A percentile compares a stretch with the other conserved stretches of the same genome.
Conservation (phyloP, 2,329 filamentous ascomycete genomes). For the Sordariomycetes sp. region DNA sequence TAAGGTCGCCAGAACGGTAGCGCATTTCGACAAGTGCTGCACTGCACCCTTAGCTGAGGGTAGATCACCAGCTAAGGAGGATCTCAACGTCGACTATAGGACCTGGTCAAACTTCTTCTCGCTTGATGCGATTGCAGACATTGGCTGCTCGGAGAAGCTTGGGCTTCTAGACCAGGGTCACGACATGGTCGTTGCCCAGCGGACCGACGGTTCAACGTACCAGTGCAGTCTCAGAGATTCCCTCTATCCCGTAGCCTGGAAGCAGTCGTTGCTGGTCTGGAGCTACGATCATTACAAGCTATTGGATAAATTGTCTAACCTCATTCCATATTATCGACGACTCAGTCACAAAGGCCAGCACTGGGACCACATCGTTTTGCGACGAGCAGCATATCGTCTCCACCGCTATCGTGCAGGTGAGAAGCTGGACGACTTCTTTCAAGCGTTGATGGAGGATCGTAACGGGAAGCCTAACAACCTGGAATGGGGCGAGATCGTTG, state of each 20-base stretch:
- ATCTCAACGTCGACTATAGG: conserved; percentile 32
- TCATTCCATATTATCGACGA: neutral
- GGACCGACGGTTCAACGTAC: conserved; percentile 2
- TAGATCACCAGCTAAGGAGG: neutral
- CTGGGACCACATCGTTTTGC: conserved; percentile 12
- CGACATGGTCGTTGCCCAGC: conserved; percentile 1
- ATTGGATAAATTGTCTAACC: conserved; percentile 35
- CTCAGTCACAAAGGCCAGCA: neutral
- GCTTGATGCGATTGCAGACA: conserved; percentile 46
- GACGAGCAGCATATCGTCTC: conserved; percentile 25
- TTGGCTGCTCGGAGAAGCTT: neutral
- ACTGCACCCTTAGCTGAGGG: conserved; percentile 5
- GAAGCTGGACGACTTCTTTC: conserved; percentile 50
- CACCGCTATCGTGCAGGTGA: conserved; percentile 39
- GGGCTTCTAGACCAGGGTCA: conserved; percentile 1
- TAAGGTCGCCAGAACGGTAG: neutral
- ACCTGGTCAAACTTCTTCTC: conserved; percentile 46
- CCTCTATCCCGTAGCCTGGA: neutral
- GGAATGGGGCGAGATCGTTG: conserved; percentile 48
- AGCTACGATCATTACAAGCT: conserved; percentile 7
- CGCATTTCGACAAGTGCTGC: neutral
- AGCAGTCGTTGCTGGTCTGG: conserved; percentile 1
- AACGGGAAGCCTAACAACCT: conserved; percentile 30
- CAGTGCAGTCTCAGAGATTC: neutral
- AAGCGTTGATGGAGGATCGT: conserved; percentile 40